A percentile compares a stretch with the other conserved stretches of the same genome.
phyloP scores from a whole-genome alignment of 2,329 filamentous ascomycete species.

The Septoria linicola region DNA sequence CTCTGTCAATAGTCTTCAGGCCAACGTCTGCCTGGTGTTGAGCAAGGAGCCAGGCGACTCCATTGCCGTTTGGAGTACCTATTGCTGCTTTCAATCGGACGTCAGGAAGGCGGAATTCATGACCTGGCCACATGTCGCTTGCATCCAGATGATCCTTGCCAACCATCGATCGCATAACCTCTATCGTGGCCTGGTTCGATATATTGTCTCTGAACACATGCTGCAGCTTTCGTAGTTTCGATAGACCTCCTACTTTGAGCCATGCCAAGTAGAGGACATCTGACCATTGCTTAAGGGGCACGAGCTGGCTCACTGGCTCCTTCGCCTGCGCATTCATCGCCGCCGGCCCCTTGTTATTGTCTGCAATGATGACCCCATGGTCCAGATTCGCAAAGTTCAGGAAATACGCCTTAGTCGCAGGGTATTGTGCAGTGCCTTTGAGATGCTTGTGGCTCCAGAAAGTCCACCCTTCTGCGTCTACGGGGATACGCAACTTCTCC shows the following conservation, averaged over 20 bases:
- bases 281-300: slow-evolving; percentile 10
- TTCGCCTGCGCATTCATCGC: background rate
- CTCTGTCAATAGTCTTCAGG: slow-evolving; percentile 6
- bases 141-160: background rate
- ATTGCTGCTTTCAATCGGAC: slow-evolving; percentile 4
- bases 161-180: slow-evolving; percentile 3
- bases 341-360: background rate
- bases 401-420: background rate
- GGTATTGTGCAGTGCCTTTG: background rate
- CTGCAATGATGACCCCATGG: background rate
- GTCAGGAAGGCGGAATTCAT: background rate
- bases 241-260: background rate
- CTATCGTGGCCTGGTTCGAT: background rate
- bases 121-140: slow-evolving; percentile 1
- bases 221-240: background rate
- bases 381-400: background rate
- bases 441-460: background rate
- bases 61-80: slow-evolving; percentile 7
- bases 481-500: background rate
- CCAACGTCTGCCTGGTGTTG: slow-evolving; percentile 5
- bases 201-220: slow-evolving; percentile 6
- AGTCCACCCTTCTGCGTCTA: background rate
- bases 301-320: background rate
- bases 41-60: slow-evolving; percentile 11
- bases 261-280: slow-evolving; percentile 1